A percentile compares a stretch with the other conserved stretches of the same genome.
Conservation (phyloP, 176 grass and related monocot genomes). For the Zoysia pacifica region DNA sequence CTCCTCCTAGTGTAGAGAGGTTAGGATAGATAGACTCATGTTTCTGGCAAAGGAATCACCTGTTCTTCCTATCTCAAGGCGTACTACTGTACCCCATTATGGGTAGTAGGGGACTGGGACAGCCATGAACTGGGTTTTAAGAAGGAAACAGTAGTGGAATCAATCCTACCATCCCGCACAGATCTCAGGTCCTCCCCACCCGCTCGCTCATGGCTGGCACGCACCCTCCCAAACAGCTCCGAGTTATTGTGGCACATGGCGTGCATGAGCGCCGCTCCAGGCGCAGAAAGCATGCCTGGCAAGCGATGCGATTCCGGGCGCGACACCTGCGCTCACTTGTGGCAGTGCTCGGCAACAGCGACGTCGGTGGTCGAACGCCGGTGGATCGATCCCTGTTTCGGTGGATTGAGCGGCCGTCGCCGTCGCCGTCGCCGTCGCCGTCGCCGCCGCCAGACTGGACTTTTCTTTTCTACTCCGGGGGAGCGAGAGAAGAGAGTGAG, state of each 20-base stretch:
- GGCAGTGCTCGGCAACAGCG: background rate
- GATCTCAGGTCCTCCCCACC: background rate
- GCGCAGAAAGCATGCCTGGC: too few relatives aligned
- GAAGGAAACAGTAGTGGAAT: background rate
- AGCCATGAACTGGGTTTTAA: background rate
- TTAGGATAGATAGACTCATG: too few relatives aligned
- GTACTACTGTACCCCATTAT: background rate
- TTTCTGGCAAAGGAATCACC: too few relatives aligned
- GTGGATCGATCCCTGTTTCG: too few relatives aligned
- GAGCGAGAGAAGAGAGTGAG: too few relatives aligned
- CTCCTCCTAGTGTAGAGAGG: too few relatives aligned
- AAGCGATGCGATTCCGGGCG: background rate
- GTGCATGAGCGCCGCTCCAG: background rate
- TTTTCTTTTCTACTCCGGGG: too few relatives aligned
- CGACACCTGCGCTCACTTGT: conserved; percentile 20
- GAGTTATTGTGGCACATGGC: conserved; percentile 5
- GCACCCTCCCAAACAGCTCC: background rate
- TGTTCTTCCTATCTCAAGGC: too few relatives aligned
- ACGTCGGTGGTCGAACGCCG: too few relatives aligned
- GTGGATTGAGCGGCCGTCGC: too few relatives aligned
- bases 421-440: too few relatives aligned
- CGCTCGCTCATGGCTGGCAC: background rate
- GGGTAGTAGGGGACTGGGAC: background rate
- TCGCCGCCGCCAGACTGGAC: background rate
- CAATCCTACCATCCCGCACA: background rate